Percentiles rank a stretch among this genome's conserved stretches.
phyloP scores from a whole-genome alignment of 192 early-diverging fungal species.

The Podila epigama region DNA sequence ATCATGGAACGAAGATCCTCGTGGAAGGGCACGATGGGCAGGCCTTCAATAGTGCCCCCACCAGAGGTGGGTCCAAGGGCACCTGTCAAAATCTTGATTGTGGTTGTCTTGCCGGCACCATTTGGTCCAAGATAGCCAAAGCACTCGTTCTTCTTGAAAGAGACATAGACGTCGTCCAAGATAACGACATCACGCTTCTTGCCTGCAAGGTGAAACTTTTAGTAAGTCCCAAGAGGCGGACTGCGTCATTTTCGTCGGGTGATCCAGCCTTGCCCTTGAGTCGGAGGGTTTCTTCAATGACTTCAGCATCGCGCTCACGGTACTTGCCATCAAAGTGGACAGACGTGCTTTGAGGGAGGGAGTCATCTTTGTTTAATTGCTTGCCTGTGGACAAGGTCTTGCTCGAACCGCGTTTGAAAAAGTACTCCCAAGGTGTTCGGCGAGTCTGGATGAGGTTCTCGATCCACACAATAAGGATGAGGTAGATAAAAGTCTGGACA shows the following conservation, averaged over 20 bases:
- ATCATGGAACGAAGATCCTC: slow-evolving; percentile 47
- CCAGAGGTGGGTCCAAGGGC: slow-evolving; percentile 45
- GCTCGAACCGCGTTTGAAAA: slow-evolving; percentile 12
- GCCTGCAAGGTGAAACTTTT: slow-evolving; percentile 19
- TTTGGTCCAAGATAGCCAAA: slow-evolving; percentile 66
- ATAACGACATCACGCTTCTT: slow-evolving; percentile 44
- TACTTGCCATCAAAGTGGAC: slow-evolving; percentile 29
- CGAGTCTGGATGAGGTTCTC: slow-evolving; percentile 42
- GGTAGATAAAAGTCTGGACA: slow-evolving; percentile 55
- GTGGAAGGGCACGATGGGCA: slow-evolving; percentile 39
- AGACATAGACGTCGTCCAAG: slow-evolving; percentile 51
- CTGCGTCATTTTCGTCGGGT: slow-evolving; percentile 36
- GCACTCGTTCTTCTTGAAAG: slow-evolving; percentile 56
- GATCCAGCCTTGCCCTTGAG: slow-evolving; percentile 20
- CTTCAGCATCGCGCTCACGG: slow-evolving; percentile 39
- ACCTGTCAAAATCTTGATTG: slow-evolving; percentile 52
- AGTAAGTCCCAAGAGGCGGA: slow-evolving; percentile 41
- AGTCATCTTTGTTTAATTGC: neutral
- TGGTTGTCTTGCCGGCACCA: slow-evolving; percentile 66
- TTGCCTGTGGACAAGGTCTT: neutral
- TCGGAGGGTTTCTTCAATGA: slow-evolving; percentile 32
- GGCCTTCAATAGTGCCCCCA: slow-evolving; percentile 31
- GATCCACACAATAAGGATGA: slow-evolving; percentile 31
- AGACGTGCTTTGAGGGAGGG: slow-evolving; percentile 4
- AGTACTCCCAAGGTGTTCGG: slow-evolving; percentile 24